Evolutionary conservation across 2,329 filamentous ascomycete genomes (phyloP).

Genomic region (Dryadomyces quercivorus): DNA sequence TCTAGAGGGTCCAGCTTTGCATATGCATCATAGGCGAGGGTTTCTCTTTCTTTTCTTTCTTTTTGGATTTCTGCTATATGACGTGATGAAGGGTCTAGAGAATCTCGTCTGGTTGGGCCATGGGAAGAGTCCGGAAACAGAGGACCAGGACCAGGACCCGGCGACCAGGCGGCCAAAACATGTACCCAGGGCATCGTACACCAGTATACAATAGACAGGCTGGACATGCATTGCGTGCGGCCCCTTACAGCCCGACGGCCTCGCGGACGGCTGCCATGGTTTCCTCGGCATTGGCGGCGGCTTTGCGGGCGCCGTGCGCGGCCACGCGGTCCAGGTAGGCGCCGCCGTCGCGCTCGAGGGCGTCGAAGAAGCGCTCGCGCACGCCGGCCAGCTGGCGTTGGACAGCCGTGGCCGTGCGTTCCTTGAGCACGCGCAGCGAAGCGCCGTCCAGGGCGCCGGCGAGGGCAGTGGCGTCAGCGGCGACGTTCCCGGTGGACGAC

Average conservation of each 20-base stretch:
- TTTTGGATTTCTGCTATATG: not conserved
- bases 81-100: not conserved
- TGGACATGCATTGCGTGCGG: not conserved
- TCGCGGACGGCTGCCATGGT: constrained; percentile 42
- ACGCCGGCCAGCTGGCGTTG: constrained; percentile 39
- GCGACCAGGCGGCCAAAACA: not conserved
- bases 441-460: constrained; percentile 20
- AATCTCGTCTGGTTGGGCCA: too few relatives aligned
- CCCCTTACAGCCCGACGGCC: constrained; percentile 34
- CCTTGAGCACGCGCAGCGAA: constrained; percentile 50
- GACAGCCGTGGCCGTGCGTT: constrained; percentile 46
- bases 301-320: constrained; percentile 44
- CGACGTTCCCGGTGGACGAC: not conserved
- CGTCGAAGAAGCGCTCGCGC: constrained; percentile 39
- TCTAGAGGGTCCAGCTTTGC: constrained; percentile 50
- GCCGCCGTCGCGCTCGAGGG: constrained; percentile 26
- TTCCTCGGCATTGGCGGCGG: constrained; percentile 45
- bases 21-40: constrained; percentile 33
- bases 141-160: too few relatives aligned
- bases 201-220: not conserved
- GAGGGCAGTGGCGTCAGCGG: not conserved
- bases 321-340: constrained; percentile 38
- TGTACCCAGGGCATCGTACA: not conserved
- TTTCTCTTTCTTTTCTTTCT: not conserved
- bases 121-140: not conserved